Evolutionary conservation across 345 rosid genomes (phyloP).

Genomic region (Pugionium cornutum): DNA sequence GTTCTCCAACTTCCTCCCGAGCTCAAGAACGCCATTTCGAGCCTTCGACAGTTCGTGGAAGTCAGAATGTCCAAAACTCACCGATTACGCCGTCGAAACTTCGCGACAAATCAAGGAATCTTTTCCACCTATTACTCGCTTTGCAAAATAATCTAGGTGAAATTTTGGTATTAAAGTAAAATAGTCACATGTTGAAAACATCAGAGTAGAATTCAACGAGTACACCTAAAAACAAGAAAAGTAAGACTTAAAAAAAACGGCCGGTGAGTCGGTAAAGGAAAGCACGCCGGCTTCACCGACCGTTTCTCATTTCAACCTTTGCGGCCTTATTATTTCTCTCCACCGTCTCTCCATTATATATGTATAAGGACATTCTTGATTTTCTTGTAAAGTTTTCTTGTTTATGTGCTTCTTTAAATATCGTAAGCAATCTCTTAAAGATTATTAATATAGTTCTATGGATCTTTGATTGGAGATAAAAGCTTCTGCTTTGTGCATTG

Average conservation of each 20-base stretch:
- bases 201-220: slow-evolving; percentile 25
- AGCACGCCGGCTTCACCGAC: slow-evolving; percentile 22
- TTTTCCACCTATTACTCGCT: too few relatives aligned
- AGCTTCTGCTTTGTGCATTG: slow-evolving; percentile 63
- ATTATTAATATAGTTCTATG: slow-evolving; percentile 60
- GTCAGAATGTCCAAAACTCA: too few relatives aligned
- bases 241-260: slow-evolving; percentile 17
- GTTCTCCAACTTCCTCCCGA: too few relatives aligned
- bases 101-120: too few relatives aligned
- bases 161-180: neutral
- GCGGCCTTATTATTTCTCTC: slow-evolving; percentile 13
- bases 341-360: slow-evolving; percentile 11
- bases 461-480: slow-evolving; percentile 73
- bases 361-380: slow-evolving; percentile 7
- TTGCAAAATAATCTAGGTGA: too few relatives aligned
- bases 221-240: slow-evolving; percentile 10
- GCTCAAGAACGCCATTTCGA: too few relatives aligned
- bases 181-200: neutral
- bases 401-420: neutral
- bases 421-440: slow-evolving; percentile 48
- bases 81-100: too few relatives aligned
- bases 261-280: slow-evolving; percentile 28
- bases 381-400: neutral
- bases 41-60: too few relatives aligned
- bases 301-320: slow-evolving; percentile 28